These are phyloP conservation scores for Inonotus hispidus DNA, from an alignment of 1,284 basidiomycete species.

Conservation along the genomic window DNA sequence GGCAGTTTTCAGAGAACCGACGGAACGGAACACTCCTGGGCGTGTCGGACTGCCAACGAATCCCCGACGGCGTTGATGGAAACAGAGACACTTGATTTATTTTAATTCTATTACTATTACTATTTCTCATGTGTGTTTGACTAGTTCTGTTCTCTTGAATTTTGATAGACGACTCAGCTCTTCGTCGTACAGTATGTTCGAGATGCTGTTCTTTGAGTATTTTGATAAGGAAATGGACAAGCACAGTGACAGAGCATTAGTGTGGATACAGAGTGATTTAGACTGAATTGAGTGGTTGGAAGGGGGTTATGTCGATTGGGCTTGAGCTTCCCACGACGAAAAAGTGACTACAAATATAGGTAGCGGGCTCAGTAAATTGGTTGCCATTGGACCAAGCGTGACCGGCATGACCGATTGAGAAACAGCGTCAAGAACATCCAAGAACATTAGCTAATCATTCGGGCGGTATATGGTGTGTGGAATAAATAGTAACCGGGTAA, in stretches of 20 bases:
- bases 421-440: neutral
- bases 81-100: slow-evolving; percentile 1
- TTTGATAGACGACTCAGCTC: neutral
- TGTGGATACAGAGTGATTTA: neutral
- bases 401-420: slow-evolving; percentile 7
- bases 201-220: neutral
- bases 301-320: neutral
- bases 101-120: slow-evolving; percentile 10
- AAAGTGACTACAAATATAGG: neutral
- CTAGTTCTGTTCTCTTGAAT: neutral
- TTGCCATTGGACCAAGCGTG: slow-evolving; percentile 1
- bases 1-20: neutral
- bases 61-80: slow-evolving; percentile 20
- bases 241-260: neutral
- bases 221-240: neutral
- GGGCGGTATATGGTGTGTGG: too few species aligned
- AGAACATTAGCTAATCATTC: neutral
- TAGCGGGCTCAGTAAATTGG: neutral
- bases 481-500: neutral
- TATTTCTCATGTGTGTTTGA: neutral
- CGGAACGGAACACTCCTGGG: slow-evolving; percentile 15
- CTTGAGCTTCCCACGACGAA: slow-evolving; percentile 1
- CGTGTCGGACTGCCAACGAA: slow-evolving; percentile 24
- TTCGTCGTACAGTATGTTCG: too few species aligned
- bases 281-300: neutral